phyloP scores from a whole-genome alignment of 805 yeast genomes.

The Kuraishia borneana region DNA sequence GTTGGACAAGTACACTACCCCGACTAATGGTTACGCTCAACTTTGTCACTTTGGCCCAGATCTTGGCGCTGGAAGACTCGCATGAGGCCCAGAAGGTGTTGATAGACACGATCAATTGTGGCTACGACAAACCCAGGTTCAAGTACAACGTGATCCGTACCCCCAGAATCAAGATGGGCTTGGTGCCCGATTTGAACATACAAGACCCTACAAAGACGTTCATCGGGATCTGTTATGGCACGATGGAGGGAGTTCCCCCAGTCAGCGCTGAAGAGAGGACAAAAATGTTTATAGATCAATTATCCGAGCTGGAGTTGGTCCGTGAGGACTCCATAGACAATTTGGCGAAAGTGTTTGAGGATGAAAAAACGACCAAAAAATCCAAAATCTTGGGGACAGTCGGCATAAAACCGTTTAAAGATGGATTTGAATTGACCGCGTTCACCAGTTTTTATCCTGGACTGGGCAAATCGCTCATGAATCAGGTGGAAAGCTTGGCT shows the following conservation, averaged over 20 bases:
- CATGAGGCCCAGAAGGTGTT: slow-evolving; percentile 11
- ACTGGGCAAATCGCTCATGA: slow-evolving; percentile 12
- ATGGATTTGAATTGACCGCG: slow-evolving; percentile 33
- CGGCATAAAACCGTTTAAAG: slow-evolving; percentile 18
- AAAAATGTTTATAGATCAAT: slow-evolving; percentile 6
- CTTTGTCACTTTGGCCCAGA: too few relatives aligned
- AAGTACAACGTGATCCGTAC: slow-evolving; percentile 29
- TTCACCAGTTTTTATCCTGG: slow-evolving; percentile 38
- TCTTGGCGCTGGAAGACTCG: neutral
- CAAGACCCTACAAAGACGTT: slow-evolving; percentile 13
- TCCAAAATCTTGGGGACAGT: slow-evolving; percentile 20
- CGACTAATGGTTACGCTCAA: too few relatives aligned
- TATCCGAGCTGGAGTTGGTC: slow-evolving; percentile 10
- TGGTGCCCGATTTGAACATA: slow-evolving; percentile 14
- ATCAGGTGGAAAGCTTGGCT: neutral
- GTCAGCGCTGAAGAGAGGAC: slow-evolving; percentile 8
- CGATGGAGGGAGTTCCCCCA: neutral
- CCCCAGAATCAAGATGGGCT: slow-evolving; percentile 24
- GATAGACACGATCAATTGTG: slow-evolving; percentile 30
- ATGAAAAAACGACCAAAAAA: slow-evolving; percentile 1
- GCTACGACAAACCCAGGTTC: slow-evolving; percentile 35
- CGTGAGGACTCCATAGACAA: slow-evolving; percentile 16
- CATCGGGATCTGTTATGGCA: slow-evolving; percentile 6
- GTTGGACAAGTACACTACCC: too few relatives aligned
- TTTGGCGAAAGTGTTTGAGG: slow-evolving; percentile 9